Evolutionary conservation across 2,329 filamentous ascomycete genomes (phyloP).

Genomic region (Fusarium protoensiforme): DNA sequence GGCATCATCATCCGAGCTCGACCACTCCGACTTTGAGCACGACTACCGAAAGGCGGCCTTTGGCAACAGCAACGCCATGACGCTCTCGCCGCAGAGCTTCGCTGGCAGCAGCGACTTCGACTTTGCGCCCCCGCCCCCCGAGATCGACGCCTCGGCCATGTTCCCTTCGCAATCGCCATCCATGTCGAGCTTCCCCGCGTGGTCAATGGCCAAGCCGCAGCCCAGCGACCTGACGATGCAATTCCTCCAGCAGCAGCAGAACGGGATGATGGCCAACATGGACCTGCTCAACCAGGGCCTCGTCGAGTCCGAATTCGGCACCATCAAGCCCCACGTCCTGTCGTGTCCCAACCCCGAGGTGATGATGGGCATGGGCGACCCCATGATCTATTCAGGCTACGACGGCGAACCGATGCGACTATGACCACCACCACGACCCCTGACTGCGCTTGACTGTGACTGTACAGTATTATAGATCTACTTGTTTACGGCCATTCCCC

Average conservation of each 20-base stretch:
- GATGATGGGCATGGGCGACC: slow-evolving; percentile 68
- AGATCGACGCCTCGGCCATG: slow-evolving; percentile 48
- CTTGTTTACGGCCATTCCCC: slow-evolving; percentile 40
- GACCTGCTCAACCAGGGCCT: slow-evolving; percentile 62
- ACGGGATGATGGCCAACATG: slow-evolving; percentile 55
- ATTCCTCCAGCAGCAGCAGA: slow-evolving; percentile 56
- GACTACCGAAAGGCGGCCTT: slow-evolving; percentile 64
- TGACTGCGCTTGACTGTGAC: slow-evolving; percentile 34
- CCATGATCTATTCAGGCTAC: slow-evolving; percentile 68
- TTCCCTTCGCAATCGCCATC: slow-evolving; percentile 51
- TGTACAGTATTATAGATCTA: slow-evolving; percentile 40
- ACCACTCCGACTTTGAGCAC: slow-evolving; percentile 66
- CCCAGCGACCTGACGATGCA: slow-evolving; percentile 49
- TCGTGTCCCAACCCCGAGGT: slow-evolving; percentile 64
- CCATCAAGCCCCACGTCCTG: slow-evolving; percentile 66
- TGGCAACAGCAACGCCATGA: slow-evolving; percentile 55
- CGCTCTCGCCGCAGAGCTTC: slow-evolving; percentile 66
- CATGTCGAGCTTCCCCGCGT: slow-evolving; percentile 47
- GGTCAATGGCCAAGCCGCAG: slow-evolving; percentile 45
- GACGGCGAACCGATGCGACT: slow-evolving; percentile 58
- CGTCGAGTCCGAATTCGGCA: slow-evolving; percentile 63
- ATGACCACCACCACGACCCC: slow-evolving; percentile 36
- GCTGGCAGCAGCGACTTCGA: slow-evolving; percentile 52
- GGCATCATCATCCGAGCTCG: slow-evolving; percentile 65
- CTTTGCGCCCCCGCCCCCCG: slow-evolving; percentile 47